Evolutionary conservation across 257 asterid genomes (phyloP).

Genomic region (Nicotiana obtusifolia): DNA sequence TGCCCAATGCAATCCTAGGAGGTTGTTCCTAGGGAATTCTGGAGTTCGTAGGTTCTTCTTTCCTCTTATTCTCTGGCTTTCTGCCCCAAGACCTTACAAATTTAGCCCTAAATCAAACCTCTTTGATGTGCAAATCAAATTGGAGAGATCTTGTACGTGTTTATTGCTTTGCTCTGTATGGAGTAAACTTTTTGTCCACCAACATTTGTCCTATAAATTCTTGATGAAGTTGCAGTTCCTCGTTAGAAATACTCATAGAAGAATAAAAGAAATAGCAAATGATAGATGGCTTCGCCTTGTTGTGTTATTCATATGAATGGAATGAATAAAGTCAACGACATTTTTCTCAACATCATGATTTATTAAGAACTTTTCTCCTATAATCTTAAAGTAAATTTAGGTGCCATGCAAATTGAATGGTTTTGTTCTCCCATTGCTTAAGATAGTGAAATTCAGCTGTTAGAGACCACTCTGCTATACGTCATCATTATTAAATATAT

Average conservation of each 20-base stretch:
- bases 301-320: neutral
- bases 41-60: neutral
- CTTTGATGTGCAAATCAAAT: neutral
- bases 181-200: neutral
- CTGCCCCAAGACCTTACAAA: neutral
- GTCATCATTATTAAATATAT: neutral
- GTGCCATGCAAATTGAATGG: neutral
- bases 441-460: neutral
- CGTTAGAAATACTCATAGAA: neutral
- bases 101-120: neutral
- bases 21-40: neutral
- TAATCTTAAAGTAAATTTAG: neutral
- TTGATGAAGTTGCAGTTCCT: neutral
- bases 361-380: neutral
- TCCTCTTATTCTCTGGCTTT: neutral
- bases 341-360: neutral
- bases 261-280: neutral
- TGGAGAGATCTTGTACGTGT: neutral
- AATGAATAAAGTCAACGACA: neutral
- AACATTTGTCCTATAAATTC: neutral
- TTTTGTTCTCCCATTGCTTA: slow-evolving; percentile 1
- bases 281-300: neutral
- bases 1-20: neutral
- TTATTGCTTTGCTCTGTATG: neutral
- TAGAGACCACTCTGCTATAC: neutral